Evolutionary conservation across 2,329 filamentous ascomycete genomes (phyloP), one percentile per base, ranked within the genome.

Genomic region (Purpureocillium lavendulum): DNA sequence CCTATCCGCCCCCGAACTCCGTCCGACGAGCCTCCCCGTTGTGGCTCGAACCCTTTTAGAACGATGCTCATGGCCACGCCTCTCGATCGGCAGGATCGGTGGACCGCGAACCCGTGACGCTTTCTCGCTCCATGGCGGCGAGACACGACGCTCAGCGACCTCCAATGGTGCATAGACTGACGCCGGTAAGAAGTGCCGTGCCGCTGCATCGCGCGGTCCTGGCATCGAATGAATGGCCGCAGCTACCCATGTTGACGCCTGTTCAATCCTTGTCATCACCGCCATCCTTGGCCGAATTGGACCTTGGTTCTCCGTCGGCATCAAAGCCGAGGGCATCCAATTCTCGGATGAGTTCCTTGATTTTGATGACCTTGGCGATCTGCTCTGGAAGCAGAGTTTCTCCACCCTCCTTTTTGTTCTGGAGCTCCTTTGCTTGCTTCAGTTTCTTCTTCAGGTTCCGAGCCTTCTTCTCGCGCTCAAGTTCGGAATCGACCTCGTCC

Each of bases 301-400:
- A 40, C 48, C 69, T 70, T 2, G 65, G 63, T 47, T 89, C 84
- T 3, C 82, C 87, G 9, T 94, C 84, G 1, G 76, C 65, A 58
- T 94, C 84, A 46, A 97, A 87, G 0, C 90, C 90, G 21, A 98
- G 70, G 3, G 77, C 74, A 52, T 94, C 86, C 40, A 98, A 66
- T 58, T 97, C 89, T 11, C 88, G 77, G 42, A 96, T 81, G 37
- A 98, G 73, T 66, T 98, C 92, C 46, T 87, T 87, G 59, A 98
- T 95, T 64, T 92, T 94, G 60, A 95, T 94, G 40, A 98, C 87
- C 67, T 98, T 98, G 51, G 90, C 88, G 47, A 97, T 83, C 66
- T 98, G 92, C 66, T 98, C 92, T 0, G 89, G 90, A 18, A 97
- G 70, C 44, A 98, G 65, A 4, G 77, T 73, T 57, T 87, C 84